Conservation (phyloP, 768 basidiomycete genomes). For the Hortiboletus flavorubellus region DNA sequence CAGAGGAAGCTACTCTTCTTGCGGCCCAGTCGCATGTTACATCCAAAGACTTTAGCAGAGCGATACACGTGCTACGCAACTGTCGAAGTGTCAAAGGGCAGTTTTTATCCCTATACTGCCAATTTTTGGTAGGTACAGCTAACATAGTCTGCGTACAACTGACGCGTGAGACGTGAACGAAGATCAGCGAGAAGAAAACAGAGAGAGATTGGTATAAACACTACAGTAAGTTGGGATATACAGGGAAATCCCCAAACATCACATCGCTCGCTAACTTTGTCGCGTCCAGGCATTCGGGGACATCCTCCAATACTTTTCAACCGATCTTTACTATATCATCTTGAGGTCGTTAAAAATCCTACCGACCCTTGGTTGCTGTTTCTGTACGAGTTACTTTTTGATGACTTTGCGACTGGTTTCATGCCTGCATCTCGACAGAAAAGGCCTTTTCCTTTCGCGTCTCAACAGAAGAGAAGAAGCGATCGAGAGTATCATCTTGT, state of each 20-base stretch:
- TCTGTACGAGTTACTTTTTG: conserved; percentile 44
- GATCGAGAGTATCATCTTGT: conserved; percentile 73
- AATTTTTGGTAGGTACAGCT: conserved; percentile 69
- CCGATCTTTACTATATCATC: conserved; percentile 49
- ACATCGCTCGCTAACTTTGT: conserved; percentile 1
- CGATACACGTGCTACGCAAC: conserved; percentile 56
- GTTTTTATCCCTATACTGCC: conserved; percentile 78
- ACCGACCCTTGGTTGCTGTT: conserved; percentile 83
- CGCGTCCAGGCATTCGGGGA: conserved; percentile 55
- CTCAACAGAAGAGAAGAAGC: conserved; percentile 81
- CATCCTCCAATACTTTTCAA: conserved; percentile 70
- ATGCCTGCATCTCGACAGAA: conserved; percentile 43
- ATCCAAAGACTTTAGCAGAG: conserved; percentile 74
- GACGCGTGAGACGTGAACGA: conserved; percentile 1
- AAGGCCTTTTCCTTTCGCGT: conserved; percentile 78
- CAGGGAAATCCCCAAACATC: not conserved
- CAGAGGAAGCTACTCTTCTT: conserved; percentile 71
- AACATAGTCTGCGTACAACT: conserved; percentile 1
- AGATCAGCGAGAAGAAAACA: conserved; percentile 84
- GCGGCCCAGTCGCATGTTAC: conserved; percentile 74
- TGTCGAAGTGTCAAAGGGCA: conserved; percentile 69
- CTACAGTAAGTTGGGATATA: conserved; percentile 49
- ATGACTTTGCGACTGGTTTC: not conserved
- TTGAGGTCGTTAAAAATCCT: conserved; percentile 53
- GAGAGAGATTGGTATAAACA: conserved; percentile 83